Percentiles rank a stretch among this genome's conserved stretches.
Evolutionary conservation across 192 early-diverging fungal species (phyloP).

Genomic region (Podila epigama): DNA sequence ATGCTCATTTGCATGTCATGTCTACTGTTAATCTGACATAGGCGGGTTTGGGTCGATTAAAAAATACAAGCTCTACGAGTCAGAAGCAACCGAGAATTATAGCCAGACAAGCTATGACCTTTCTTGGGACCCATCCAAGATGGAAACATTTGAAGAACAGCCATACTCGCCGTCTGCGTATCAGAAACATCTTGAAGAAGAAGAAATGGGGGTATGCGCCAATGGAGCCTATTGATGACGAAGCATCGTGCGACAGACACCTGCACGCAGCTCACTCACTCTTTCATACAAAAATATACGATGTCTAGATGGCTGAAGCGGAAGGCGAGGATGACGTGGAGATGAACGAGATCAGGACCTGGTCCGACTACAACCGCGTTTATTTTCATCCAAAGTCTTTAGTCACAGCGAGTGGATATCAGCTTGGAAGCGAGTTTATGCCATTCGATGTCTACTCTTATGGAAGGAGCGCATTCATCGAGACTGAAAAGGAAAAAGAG

Average conservation of each 20-base stretch:
- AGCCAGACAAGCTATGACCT: constrained; percentile 51
- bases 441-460: constrained; percentile 63
- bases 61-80: constrained; percentile 47
- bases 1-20: not conserved
- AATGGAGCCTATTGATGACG: not conserved
- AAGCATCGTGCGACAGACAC: too few species aligned
- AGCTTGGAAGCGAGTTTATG: constrained; percentile 51
- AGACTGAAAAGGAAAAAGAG: constrained; percentile 61
- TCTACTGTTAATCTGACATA: constrained; percentile 1
- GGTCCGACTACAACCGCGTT: constrained; percentile 85
- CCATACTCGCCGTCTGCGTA: constrained; percentile 25
- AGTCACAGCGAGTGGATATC: constrained; percentile 45
- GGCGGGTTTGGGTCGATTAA: constrained; percentile 56
- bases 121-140: constrained; percentile 44
- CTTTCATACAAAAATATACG: not conserved
- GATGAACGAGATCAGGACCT: constrained; percentile 64
- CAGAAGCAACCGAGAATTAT: constrained; percentile 50
- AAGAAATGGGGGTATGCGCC: constrained; percentile 27
- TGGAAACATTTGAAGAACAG: constrained; percentile 43
- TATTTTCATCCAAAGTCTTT: constrained; percentile 79
- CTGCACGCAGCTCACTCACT: not conserved
- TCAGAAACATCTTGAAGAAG: constrained; percentile 33
- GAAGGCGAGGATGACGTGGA: constrained; percentile 52
- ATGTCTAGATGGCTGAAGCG: constrained; percentile 28
- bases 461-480: constrained; percentile 54